Evolutionary conservation across 2,329 filamentous ascomycete species (phyloP).

Genomic region (Fusarium pilosicola): DNA sequence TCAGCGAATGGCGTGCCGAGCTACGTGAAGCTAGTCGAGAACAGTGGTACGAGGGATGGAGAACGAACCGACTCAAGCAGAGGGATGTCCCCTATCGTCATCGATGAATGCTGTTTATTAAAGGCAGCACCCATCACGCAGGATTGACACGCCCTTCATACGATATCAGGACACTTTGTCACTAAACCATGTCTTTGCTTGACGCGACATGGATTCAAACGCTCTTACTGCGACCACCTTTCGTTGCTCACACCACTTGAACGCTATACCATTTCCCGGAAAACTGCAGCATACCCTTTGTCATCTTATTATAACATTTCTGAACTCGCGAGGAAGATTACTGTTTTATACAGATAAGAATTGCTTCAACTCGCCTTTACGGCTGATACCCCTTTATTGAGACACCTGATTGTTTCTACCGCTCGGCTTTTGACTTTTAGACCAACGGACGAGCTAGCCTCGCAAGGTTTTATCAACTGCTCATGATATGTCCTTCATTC

Average conservation of each 20-base stretch:
- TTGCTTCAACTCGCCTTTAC: slow-evolving; percentile 24
- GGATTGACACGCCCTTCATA: slow-evolving; percentile 3
- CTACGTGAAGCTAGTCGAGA: slow-evolving; percentile 90
- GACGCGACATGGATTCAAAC: slow-evolving; percentile 27
- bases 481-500: slow-evolving; percentile 25
- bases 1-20: slow-evolving; percentile 91
- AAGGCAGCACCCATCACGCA: slow-evolving; percentile 7
- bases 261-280: slow-evolving; percentile 42
- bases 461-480: slow-evolving; percentile 25
- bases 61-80: slow-evolving; percentile 74
- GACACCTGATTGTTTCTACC: slow-evolving; percentile 18
- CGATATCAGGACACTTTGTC: not conserved
- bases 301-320: slow-evolving; percentile 40
- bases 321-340: slow-evolving; percentile 28
- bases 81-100: slow-evolving; percentile 55
- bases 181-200: slow-evolving; percentile 22
- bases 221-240: slow-evolving; percentile 31
- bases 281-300: slow-evolving; percentile 51
- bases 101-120: slow-evolving; percentile 41
- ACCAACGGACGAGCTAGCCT: slow-evolving; percentile 19
- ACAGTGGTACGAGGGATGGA: slow-evolving; percentile 96
- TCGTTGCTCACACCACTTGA: slow-evolving; percentile 33
- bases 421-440: slow-evolving; percentile 19
- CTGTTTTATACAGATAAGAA: slow-evolving; percentile 9
- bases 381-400: slow-evolving; percentile 35